These are phyloP conservation scores for Wickerhamomyces kurtzmanii DNA, from an alignment of 805 yeast genomes.

Conservation along the genomic window DNA sequence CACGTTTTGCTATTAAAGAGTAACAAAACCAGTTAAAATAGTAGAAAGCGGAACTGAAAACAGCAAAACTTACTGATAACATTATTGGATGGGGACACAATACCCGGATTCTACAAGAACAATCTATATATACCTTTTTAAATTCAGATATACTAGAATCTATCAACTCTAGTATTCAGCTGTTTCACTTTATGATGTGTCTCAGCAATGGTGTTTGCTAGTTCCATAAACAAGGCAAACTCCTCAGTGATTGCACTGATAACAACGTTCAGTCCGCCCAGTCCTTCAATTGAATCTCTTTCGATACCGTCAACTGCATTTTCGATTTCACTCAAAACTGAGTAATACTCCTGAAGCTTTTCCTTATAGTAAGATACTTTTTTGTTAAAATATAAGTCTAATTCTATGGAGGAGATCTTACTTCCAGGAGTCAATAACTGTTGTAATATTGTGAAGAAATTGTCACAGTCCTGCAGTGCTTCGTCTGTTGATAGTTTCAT, in stretches of 20 bases:
- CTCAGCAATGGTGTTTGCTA: constrained; percentile 66
- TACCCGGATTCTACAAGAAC: too few species aligned
- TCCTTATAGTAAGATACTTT: constrained; percentile 24
- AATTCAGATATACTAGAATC: too few species aligned
- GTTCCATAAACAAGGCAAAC: constrained; percentile 61
- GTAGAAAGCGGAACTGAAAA: too few species aligned
- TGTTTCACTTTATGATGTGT: constrained; percentile 44
- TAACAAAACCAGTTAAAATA: too few species aligned
- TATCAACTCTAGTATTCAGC: too few species aligned
- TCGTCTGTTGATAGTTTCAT: constrained; percentile 33
- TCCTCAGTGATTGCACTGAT: constrained; percentile 59
- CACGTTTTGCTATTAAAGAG: too few species aligned
- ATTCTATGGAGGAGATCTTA: constrained; percentile 43
- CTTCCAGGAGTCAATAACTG: constrained; percentile 46
- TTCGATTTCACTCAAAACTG: constrained; percentile 42
- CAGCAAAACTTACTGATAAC: too few species aligned
- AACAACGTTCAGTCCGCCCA: constrained; percentile 35
- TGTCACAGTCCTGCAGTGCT: constrained; percentile 34
- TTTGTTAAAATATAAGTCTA: constrained; percentile 45
- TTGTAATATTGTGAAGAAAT: constrained; percentile 41
- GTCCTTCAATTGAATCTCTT: constrained; percentile 32
- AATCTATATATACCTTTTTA: too few species aligned
- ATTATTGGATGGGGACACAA: too few species aligned
- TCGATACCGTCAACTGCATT: constrained; percentile 54
- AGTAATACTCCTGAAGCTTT: constrained; percentile 41